Evolutionary conservation across 257 asterid species (phyloP), one percentile per base, ranked within the genome.

Genomic region (Gentiana straminea): DNA sequence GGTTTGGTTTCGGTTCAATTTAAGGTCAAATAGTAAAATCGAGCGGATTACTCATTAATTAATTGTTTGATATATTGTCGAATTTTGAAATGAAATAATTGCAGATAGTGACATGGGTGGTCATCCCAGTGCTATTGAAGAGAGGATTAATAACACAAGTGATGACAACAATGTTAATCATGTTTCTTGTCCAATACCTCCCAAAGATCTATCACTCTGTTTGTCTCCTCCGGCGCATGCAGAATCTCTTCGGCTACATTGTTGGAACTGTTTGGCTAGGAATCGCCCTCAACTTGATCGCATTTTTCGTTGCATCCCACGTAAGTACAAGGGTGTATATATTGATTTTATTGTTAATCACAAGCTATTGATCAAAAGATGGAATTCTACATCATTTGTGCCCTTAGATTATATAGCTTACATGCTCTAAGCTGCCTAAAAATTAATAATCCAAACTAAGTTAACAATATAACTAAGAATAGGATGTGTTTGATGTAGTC

Each of bases 201-300:
- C 98, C 98, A 36, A 92, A 92, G 72, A 92, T 92, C 60, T 92
- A 81, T 70, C 97, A 92, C 75, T 84, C 98, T 0, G 83, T 88
- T 2, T 74, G 92, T 70, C 77, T 79, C 1, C 77, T 92, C 75
- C 78, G 97, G 5, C 87, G 95, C 35, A 73, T 88, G 95, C 98
- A 92, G 57, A 75, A 73, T 45, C 77, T 81, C 54, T 92, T 95
- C 46, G 97, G 98, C 66, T 84, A 88, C 63, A 92, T 88, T 9
- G 85, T 87, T 43, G 94, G 95, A 7, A 92, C 98, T 2, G 81
- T 92, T 67, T 92, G 98, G 98, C 85, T 96, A 96, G 97, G 97
- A 52, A 83, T 92, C 61, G 98, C 97, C 62, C 95, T 92, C 72
- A 92, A 92, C 78, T 57, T 92, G 86, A 81, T 92, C 33, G 98